Percentiles rank a stretch among this genome's conserved stretches.
Conservation (phyloP, 139 green algal genomes). For the Monoraphidium neglectum region DNA sequence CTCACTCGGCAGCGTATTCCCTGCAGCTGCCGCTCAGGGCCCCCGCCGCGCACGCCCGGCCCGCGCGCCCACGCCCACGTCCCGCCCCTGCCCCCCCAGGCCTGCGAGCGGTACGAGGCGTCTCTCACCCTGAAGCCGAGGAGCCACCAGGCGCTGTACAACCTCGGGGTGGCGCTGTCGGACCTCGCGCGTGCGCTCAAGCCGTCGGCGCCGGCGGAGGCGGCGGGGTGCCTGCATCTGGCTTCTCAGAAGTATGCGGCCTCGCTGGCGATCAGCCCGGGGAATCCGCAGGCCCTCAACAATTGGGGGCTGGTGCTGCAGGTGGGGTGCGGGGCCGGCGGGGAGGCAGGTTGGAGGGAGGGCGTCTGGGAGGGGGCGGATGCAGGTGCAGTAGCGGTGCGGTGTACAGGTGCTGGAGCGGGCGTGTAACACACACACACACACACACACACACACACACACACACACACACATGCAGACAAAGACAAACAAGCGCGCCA, state of each 20-base stretch:
- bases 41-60: too few relatives aligned
- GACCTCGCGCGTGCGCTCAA: conserved; percentile 62
- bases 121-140: conserved; percentile 36
- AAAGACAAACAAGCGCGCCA: too few relatives aligned
- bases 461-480: too few relatives aligned
- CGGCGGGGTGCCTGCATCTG: conserved; percentile 37
- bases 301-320: conserved; percentile 85
- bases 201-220: conserved; percentile 13
- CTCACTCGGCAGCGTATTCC: not conserved
- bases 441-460: too few relatives aligned
- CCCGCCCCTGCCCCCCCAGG: conserved; percentile 34
- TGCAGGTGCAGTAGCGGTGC: too few relatives aligned
- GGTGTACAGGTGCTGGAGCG: too few relatives aligned
- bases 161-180: conserved; percentile 77
- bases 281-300: conserved; percentile 82
- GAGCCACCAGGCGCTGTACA: conserved; percentile 68
- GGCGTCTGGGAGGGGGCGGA: too few relatives aligned
- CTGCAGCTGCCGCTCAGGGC: not conserved
- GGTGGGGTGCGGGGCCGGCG: conserved; percentile 37
- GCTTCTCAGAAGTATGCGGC: conserved; percentile 68
- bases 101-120: conserved; percentile 58
- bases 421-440: too few relatives aligned
- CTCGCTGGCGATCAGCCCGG: conserved; percentile 54
- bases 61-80: too few relatives aligned
- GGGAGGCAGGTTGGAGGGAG: too few relatives aligned